Evolutionary conservation across 1,284 basidiomycete genomes (phyloP), one percentile per base, ranked within the genome.

Genomic region (Trichosporon ovoides): DNA sequence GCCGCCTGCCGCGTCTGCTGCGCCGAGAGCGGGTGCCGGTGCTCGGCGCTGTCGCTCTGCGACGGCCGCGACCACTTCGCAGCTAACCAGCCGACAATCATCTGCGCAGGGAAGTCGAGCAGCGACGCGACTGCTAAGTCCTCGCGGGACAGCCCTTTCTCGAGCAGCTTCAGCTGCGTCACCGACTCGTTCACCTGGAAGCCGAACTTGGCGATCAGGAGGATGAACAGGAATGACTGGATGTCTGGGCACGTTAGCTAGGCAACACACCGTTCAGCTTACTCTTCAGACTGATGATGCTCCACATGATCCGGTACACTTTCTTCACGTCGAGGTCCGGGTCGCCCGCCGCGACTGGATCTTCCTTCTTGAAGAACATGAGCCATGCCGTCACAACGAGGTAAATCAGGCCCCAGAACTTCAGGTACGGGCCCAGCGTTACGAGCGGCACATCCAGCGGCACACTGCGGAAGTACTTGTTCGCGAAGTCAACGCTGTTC

Each of bases 101-200:
- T 91, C 79, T 98, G 95, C 78, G 96, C 96, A 1, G 96, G 96
- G 67, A 98, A 98, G 77, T 98, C 96, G 68, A 98, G 89, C 52
- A 98, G 84, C 33, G 96, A 94, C 2, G 92, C 89, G 22, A 96
- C 82, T 5, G 96, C 94, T 36, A 98, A 83, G 68, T 99, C 96
- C 79, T 98, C 96, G 53, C 93, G 89, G 56, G 86, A 88, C 48
- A 99, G 83, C 2, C 95, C 95, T 72, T 97, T 98, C 75, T 99
- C 95, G 49, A 99, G 88, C 77, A 98, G 84, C 75, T 99, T 99
- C 55, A 98, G 83, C 14, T 85, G 87, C 1, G 91, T 95, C 13
- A 88, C 90, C 2, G 91, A 89, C 61, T 98, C 95, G 77, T 94
- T 93, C 31, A 93, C 91, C 63, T 91, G 91, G 77, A 95, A 98